Conservation (phyloP, 257 asterid genomes). For the Scutellaria galericulata region DNA sequence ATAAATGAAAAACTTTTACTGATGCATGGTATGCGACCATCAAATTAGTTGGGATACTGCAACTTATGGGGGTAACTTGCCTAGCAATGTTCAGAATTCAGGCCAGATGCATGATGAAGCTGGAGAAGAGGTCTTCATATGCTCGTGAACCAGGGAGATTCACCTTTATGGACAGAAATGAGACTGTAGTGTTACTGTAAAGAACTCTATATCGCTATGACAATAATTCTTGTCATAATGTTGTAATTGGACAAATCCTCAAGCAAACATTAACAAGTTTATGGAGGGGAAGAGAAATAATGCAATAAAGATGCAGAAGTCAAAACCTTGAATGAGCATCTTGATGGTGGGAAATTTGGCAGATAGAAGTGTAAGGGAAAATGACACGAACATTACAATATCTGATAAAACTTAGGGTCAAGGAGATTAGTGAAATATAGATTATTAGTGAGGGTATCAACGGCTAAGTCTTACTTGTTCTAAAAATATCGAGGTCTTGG, state of each 20-base stretch:
- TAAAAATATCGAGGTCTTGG: not conserved
- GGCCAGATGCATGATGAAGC: slow-evolving; percentile 21
- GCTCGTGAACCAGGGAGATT: slow-evolving; percentile 14
- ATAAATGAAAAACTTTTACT: slow-evolving; percentile 8
- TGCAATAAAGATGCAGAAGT: slow-evolving; percentile 12
- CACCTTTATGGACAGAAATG: slow-evolving; percentile 5
- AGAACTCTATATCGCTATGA: not conserved
- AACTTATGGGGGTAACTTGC: not conserved
- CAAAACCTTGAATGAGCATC: no score
- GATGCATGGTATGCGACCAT: slow-evolving; percentile 13
- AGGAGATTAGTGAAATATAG: not conserved
- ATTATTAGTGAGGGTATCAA: not conserved
- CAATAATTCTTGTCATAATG: not conserved
- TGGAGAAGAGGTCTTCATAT: not conserved
- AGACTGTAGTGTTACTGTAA: slow-evolving; percentile 3
- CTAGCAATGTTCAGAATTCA: not conserved
- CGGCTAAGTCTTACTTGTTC: no score
- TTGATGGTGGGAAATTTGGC: slow-evolving; percentile 19
- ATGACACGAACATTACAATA: not conserved
- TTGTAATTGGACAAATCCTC: not conserved
- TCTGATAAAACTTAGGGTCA: not conserved
- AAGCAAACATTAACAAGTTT: not conserved
- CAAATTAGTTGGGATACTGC: slow-evolving; percentile 19
- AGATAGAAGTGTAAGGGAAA: not conserved
- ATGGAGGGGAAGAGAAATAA: not conserved